Percentiles rank a stretch among this genome's conserved stretches.
Evolutionary conservation across 2,329 filamentous ascomycete genomes (phyloP).

Genomic region (Paraphoma chrysanthemicola): DNA sequence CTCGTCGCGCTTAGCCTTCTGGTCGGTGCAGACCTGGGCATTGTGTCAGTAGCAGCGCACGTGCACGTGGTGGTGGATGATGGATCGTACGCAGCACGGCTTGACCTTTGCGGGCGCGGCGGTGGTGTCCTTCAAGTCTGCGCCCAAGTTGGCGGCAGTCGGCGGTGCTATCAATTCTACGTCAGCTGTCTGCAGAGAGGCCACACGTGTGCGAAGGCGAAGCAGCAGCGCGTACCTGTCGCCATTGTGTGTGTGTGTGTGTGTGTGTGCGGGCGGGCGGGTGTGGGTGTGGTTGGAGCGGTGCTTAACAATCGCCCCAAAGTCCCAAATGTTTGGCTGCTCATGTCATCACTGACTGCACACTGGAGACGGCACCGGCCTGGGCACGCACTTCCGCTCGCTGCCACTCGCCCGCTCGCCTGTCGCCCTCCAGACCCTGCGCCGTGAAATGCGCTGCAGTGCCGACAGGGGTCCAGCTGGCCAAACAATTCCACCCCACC

Average conservation of each 20-base stretch:
- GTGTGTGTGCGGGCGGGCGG: conserved; percentile 16
- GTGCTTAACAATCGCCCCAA: conserved; percentile 37
- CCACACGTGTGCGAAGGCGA: background rate
- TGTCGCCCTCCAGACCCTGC: conserved; percentile 9
- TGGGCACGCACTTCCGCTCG: conserved; percentile 32
- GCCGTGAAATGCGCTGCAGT: background rate
- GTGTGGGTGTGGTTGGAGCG: conserved; percentile 16
- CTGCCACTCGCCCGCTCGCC: conserved; percentile 7
- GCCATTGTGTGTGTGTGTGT: conserved; percentile 35
- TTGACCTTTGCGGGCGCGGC: conserved; percentile 53
- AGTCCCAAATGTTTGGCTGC: conserved; percentile 4
- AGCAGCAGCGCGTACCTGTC: conserved; percentile 30
- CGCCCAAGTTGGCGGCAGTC: conserved; percentile 53
- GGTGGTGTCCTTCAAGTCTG: conserved; percentile 51
- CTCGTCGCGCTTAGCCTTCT: conserved; percentile 91
- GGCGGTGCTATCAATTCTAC: conserved; percentile 30
- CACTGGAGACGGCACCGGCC: conserved; percentile 5
- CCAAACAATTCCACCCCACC: conserved; percentile 36
- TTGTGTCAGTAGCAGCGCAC: conserved; percentile 53
- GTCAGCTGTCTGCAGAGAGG: conserved; percentile 14
- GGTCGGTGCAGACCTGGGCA: conserved; percentile 96
- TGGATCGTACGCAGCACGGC: conserved; percentile 31
- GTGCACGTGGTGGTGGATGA: background rate
- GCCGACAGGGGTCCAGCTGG: conserved; percentile 12
- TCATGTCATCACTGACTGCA: conserved; percentile 32